A percentile compares a stretch with the other conserved stretches of the same genome.
Evolutionary conservation across 2,329 filamentous ascomycete species (phyloP).

Genomic region (Trichoderma sp.): DNA sequence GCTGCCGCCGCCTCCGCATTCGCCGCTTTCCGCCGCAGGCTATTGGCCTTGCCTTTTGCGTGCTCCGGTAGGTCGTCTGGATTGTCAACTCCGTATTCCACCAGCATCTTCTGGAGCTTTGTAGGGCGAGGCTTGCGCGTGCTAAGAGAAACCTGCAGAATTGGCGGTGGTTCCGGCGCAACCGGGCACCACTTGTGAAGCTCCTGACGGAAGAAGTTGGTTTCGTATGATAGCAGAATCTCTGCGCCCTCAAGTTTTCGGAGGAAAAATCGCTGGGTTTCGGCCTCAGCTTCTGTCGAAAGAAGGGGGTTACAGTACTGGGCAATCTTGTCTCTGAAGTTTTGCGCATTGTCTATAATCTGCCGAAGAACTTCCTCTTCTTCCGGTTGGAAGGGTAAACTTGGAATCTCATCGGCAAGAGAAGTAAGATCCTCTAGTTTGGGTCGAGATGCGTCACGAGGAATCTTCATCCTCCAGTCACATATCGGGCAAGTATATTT

Average conservation of each 20-base stretch:
- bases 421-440: conserved; percentile 86
- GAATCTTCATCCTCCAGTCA: conserved; percentile 95
- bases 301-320: conserved; percentile 79
- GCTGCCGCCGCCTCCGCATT: conserved; percentile 55
- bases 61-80: conserved; percentile 87
- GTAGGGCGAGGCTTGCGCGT: conserved; percentile 95
- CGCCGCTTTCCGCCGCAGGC: conserved; percentile 69
- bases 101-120: conserved; percentile 93
- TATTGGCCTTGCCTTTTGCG: conserved; percentile 75
- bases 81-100: conserved; percentile 83
- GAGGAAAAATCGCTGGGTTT: conserved; percentile 90
- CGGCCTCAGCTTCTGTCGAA: conserved; percentile 81
- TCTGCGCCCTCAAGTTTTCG: conserved; percentile 97
- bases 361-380: conserved; percentile 85
- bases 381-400: conserved; percentile 89
- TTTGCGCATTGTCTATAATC: conserved; percentile 82
- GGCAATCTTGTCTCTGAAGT: conserved; percentile 80
- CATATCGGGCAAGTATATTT: conserved; percentile 99
- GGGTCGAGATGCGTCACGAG: conserved; percentile 90
- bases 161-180: conserved; percentile 79
- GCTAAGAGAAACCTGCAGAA: conserved; percentile 83
- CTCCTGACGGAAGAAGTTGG: conserved; percentile 97
- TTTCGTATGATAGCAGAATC: conserved; percentile 86
- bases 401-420: conserved; percentile 81
- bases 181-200: conserved; percentile 94